Percentiles rank a stretch among this genome's conserved stretches.
Conservation (phyloP, 2,329 filamentous ascomycete genomes). For the Colletotrichum somersetense region DNA sequence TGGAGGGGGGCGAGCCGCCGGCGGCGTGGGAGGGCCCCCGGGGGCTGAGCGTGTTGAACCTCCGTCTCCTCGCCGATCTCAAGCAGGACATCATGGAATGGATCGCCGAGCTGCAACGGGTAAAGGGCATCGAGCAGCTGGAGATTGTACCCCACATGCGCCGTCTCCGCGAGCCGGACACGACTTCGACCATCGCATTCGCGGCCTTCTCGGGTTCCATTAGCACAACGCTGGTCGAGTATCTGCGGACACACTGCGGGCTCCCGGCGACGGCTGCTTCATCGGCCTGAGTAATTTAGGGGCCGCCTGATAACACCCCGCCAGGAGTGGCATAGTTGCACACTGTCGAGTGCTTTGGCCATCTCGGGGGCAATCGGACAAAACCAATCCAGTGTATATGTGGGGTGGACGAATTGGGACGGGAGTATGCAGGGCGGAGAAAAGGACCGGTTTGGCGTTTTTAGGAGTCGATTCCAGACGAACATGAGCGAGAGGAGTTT, state of each 20-base stretch:
- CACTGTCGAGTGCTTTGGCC: conserved; percentile 2
- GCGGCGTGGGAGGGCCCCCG: conserved; percentile 63
- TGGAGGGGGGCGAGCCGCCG: conserved; percentile 69
- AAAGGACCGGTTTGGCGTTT: conserved; percentile 21
- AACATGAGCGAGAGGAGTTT: conserved; percentile 3
- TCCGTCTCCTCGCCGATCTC: conserved; percentile 59
- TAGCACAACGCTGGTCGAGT: conserved; percentile 67
- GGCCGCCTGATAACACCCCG: background rate
- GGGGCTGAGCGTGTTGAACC: conserved; percentile 59
- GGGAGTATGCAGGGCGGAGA: conserved; percentile 18
- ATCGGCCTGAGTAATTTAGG: background rate
- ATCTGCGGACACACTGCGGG: conserved; percentile 52
- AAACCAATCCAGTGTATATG: conserved; percentile 15
- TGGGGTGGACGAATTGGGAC: conserved; percentile 18
- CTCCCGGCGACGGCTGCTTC: conserved; percentile 25
- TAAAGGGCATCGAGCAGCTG: conserved; percentile 63
- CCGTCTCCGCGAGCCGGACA: conserved; percentile 64
- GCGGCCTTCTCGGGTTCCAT: conserved; percentile 72
- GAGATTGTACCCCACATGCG: conserved; percentile 67
- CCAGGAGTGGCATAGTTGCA: no score
- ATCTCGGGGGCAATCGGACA: conserved; percentile 28
- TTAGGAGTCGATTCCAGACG: conserved; percentile 5
- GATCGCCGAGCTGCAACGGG: conserved; percentile 65
- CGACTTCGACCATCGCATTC: conserved; percentile 68
- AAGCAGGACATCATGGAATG: conserved; percentile 67